Percentiles rank a stretch among this genome's conserved stretches.
Evolutionary conservation across 306 rosid genomes (phyloP).

Genomic region (Cucumis sativus): Cucumber_9930_V3 NC_026655.2:22460501-22461000

Average conservation of each 20-base stretch:
- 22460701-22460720: constrained; percentile 20
- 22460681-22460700: constrained; percentile 13
- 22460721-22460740: background rate
- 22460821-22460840: constrained; percentile 30
- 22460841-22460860: constrained; percentile 20
- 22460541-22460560: constrained; percentile 17
- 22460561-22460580: constrained; percentile 25
- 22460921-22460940: constrained; percentile 34
- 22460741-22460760: constrained; percentile 20
- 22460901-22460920: constrained; percentile 36
- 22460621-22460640: constrained; percentile 9
- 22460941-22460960: constrained; percentile 13
- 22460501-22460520: background rate
- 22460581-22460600: constrained; percentile 23
- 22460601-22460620: constrained; percentile 12
- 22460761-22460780: constrained; percentile 34
- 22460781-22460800: constrained; percentile 23
- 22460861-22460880: constrained; percentile 41
- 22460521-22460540: background rate
- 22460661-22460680: constrained; percentile 26
- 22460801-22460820: constrained; percentile 16
- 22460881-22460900: constrained; percentile 21
- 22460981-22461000: constrained; percentile 26
- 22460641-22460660: constrained; percentile 21
- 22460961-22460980: constrained; percentile 6